Percentiles rank a stretch among this genome's conserved stretches.
phyloP scores from a whole-genome alignment of 768 basidiomycete genomes.

The Chlorophyllum brunneum region DNA sequence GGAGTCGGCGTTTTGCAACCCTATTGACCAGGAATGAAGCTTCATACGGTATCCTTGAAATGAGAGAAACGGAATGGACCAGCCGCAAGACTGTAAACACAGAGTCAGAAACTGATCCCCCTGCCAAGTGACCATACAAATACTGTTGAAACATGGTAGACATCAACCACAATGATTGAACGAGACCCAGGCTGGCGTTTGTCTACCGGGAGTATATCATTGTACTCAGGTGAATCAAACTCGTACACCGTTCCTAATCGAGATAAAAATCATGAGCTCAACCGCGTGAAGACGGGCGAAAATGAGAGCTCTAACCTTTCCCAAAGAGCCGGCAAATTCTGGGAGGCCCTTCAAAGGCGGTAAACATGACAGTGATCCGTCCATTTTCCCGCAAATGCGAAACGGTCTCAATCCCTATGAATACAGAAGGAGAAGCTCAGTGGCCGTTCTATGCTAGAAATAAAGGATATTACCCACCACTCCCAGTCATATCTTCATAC shows the following conservation, averaged over 20 bases:
- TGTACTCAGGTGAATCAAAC: slow-evolving; percentile 53
- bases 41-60: slow-evolving; percentile 46
- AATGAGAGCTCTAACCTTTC: slow-evolving; percentile 32
- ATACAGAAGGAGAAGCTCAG: not conserved
- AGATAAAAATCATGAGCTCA: not conserved
- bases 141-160: slow-evolving; percentile 46
- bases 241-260: slow-evolving; percentile 48
- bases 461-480: slow-evolving; percentile 35
- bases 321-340: slow-evolving; percentile 59
- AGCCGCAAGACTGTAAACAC: slow-evolving; percentile 51
- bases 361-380: slow-evolving; percentile 58
- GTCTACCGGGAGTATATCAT: slow-evolving; percentile 38
- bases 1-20: slow-evolving; percentile 35
- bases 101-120: not conserved
- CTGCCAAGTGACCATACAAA: not conserved
- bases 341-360: slow-evolving; percentile 57
- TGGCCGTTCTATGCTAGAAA: not conserved
- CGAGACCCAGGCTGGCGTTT: slow-evolving; percentile 51
- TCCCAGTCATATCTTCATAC: slow-evolving; percentile 68
- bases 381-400: slow-evolving; percentile 62
- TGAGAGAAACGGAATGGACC: slow-evolving; percentile 48
- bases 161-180: slow-evolving; percentile 49
- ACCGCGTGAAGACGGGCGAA: not conserved
- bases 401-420: slow-evolving; percentile 51
- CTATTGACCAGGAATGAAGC: slow-evolving; percentile 35